Evolutionary conservation across 495 filamentous ascomycete species (phyloP), one percentile per base, ranked within the genome.

Genomic region (Lentithecium fluviatile): DNA sequence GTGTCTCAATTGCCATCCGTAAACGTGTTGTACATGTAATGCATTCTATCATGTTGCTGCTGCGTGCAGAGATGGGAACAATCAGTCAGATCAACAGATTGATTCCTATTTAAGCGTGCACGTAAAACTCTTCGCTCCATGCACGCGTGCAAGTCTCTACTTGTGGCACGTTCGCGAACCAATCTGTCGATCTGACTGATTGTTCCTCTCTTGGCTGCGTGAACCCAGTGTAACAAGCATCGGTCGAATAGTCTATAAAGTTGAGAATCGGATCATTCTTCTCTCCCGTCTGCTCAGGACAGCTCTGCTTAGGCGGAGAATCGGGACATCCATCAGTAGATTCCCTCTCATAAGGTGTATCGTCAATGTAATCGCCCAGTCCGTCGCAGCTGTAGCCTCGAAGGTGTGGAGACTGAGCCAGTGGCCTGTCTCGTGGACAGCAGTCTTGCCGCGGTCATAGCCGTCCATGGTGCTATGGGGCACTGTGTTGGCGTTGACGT

Each of bases 361-460:
- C 85, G 42, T 74, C 69, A 25, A 88, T 76, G 12, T 57, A 77
- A 68, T 87, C 85, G 10, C 84, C 84, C 3, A 65, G 53, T 11
- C 79, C 76, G 5, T 61, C 66, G 71, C 85, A 88, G 7, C 77
- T 77, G 50, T 76, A 61, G 26, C 83, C 85, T 88, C 78, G 75
- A 88, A 88, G 36, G 82, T 84, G 69, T 88, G 85, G 72, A 79
- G 78, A 25, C 82, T 80, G 51, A 87, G 74, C 83, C 84, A 87
- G 73, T 88, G 85, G 17, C 84, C 85, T 45, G 83, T 77, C 74
- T 87, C 85, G 75, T 88, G 85, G 34, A 80, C 79, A 20, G 77
- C 79, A 19, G 85, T 87, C 59, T 75, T 76, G 45, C 85, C 85
- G 32, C 77, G 58, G 74, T 86, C 81, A 71, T 82, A 87, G 51